phyloP scores from a whole-genome alignment of 2,329 filamentous ascomycete species.

The Sclerotinia glacialis region DNA sequence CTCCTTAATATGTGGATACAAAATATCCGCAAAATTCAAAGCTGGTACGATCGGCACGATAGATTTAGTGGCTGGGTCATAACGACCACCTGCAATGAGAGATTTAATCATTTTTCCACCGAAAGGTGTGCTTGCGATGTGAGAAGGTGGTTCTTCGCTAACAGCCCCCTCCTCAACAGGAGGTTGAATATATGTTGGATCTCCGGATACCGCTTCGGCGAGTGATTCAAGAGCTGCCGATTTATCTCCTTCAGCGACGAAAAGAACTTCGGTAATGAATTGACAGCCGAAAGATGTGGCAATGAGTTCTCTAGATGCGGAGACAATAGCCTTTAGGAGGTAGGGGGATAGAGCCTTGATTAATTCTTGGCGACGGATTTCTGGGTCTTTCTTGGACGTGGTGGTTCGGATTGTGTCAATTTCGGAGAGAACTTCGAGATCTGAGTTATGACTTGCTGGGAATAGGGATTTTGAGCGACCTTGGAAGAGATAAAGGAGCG shows the following conservation, averaged over 20 bases:
- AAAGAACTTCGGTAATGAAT: conserved; percentile 77
- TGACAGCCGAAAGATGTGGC: conserved; percentile 81
- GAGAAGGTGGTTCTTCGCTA: conserved; percentile 38
- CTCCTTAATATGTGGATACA: conserved; percentile 79
- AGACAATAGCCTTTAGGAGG: conserved; percentile 70
- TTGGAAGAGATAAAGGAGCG: conserved; percentile 80
- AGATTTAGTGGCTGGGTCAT: conserved; percentile 69
- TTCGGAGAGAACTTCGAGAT: conserved; percentile 71
- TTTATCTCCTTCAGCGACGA: conserved; percentile 75
- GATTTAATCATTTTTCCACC: conserved; percentile 87
- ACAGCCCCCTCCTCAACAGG: conserved; percentile 42
- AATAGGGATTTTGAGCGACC: conserved; percentile 60
- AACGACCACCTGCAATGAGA: conserved; percentile 84
- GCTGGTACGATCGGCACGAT: conserved; percentile 71
- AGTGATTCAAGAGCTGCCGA: conserved; percentile 68
- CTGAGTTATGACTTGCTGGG: conserved; percentile 59
- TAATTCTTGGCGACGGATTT: conserved; percentile 71
- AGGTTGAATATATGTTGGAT: conserved; percentile 44
- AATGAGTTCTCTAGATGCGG: conserved; percentile 65
- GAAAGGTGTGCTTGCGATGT: conserved; percentile 59
- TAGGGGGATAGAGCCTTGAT: conserved; percentile 69
- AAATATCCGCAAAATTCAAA: conserved; percentile 72
- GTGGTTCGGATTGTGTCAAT: conserved; percentile 73
- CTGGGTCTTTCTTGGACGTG: conserved; percentile 91
- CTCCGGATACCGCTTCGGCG: conserved; percentile 59